Conservation (phyloP, 2,329 filamentous ascomycete genomes). For the Epichloe gansuensis region DNA sequence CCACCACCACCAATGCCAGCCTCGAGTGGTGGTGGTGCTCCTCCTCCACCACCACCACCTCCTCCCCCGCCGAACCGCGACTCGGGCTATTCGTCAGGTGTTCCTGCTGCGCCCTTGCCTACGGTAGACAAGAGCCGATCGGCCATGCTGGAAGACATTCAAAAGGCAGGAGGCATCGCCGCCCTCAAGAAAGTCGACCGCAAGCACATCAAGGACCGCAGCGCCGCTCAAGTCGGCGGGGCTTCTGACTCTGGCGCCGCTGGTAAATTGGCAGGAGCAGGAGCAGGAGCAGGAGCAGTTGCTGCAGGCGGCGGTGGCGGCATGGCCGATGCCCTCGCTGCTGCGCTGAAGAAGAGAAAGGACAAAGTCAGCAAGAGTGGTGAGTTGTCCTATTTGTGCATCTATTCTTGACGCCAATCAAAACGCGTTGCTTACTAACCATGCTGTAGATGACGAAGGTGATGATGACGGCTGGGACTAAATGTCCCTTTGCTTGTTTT, state of each 20-base stretch:
- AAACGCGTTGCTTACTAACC: constrained; percentile 5
- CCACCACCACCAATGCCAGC: constrained; percentile 20
- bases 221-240: constrained; percentile 46
- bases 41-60: constrained; percentile 30
- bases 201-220: constrained; percentile 57
- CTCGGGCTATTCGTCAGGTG: constrained; percentile 43
- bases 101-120: constrained; percentile 32
- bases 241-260: constrained; percentile 37
- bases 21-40: constrained; percentile 17
- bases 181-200: constrained; percentile 66
- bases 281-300: constrained; percentile 13
- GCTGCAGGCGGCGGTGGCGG: constrained; percentile 44
- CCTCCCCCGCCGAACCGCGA: constrained; percentile 45
- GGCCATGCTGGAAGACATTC: constrained; percentile 59
- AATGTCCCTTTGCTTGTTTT: constrained; percentile 13
- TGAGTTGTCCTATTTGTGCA: constrained; percentile 38
- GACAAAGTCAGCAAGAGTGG: constrained; percentile 90
- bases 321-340: constrained; percentile 73
- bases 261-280: constrained; percentile 36
- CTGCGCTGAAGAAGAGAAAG: constrained; percentile 69
- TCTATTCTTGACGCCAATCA: not conserved
- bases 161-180: constrained; percentile 52
- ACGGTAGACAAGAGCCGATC: constrained; percentile 34
- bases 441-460: constrained; percentile 53
- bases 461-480: constrained; percentile 61